phyloP scores from a whole-genome alignment of 371 early-diverging fungal genomes.

The Ecytonucleospora hepatopenaei region DNA sequence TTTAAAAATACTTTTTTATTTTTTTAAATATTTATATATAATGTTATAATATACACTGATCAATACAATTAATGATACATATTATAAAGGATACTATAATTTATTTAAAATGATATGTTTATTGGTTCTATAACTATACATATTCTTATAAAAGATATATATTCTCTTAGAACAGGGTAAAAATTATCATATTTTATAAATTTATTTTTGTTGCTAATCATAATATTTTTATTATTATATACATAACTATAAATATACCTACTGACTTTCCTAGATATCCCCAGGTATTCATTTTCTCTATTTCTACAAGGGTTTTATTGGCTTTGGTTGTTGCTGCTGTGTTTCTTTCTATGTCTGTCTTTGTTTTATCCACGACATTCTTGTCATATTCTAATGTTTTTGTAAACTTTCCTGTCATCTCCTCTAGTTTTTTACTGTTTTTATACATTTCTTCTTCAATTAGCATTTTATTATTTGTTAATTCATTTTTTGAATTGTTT shows the following conservation, averaged over 20 bases:
- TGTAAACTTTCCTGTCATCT: constrained; percentile 12
- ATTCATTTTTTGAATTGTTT: not conserved
- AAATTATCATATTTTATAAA: too few species aligned
- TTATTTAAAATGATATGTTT: too few species aligned
- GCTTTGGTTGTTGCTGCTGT: not conserved
- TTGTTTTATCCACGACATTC: constrained; percentile 3
- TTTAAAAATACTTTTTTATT: too few species aligned
- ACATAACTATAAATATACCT: not conserved
- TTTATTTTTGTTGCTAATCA: too few species aligned
- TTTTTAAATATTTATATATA: too few species aligned
- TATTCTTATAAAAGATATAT: too few species aligned
- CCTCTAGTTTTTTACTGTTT: constrained; percentile 1
- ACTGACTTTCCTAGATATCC: not conserved
- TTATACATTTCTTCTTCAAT: constrained; percentile 13
- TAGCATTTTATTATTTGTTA: not conserved
- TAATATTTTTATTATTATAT: not conserved
- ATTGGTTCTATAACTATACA: too few species aligned
- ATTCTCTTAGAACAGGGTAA: too few species aligned
- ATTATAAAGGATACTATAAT: too few species aligned
- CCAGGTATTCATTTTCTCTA: not conserved
- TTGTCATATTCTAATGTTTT: constrained; percentile 11
- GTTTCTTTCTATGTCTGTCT: not conserved
- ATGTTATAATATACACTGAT: too few species aligned
- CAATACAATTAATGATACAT: too few species aligned
- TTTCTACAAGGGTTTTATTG: not conserved